phyloP scores from a whole-genome alignment of 257 asterid genomes.

The Penstemon newberryi region DNA sequence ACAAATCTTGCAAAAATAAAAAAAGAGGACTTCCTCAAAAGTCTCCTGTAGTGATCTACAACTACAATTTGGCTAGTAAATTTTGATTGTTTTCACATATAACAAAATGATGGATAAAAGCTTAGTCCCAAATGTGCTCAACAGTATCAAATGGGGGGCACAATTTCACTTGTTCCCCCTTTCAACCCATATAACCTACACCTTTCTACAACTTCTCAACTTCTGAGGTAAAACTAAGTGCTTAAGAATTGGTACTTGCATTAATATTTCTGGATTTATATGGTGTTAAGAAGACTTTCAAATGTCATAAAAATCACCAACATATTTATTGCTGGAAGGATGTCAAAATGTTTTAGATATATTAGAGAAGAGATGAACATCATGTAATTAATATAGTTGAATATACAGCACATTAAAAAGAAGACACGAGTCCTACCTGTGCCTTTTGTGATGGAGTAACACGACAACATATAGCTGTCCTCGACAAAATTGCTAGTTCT shows the following conservation, averaged over 20 bases:
- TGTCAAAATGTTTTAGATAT: not conserved
- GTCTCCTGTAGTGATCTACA: constrained; percentile 9
- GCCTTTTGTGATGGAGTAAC: constrained; percentile 99
- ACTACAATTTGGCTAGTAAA: constrained; percentile 20
- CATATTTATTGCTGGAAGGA: constrained; percentile 9
- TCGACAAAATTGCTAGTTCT: constrained; percentile 89
- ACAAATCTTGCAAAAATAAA: constrained; percentile 4
- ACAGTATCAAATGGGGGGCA: constrained; percentile 4
- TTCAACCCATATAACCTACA: not conserved
- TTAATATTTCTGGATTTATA: constrained; percentile 1
- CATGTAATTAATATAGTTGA: constrained; percentile 4
- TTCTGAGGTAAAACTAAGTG: not conserved
- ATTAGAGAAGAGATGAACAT: not conserved
- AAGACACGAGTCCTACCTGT: constrained; percentile 54
- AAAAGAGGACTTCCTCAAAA: constrained; percentile 18
- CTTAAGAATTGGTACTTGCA: not conserved
- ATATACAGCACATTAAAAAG: constrained; percentile 9
- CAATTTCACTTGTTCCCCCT: not conserved
- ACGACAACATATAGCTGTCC: constrained; percentile 98
- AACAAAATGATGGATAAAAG: not conserved
- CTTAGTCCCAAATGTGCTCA: not conserved
- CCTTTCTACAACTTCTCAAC: not conserved
- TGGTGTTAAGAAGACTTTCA: not conserved
- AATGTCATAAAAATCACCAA: constrained; percentile 4
- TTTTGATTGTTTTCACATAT: not conserved